Conservation (phyloP, 2,329 filamentous ascomycete genomes). For the Ascochyta lentis region DNA sequence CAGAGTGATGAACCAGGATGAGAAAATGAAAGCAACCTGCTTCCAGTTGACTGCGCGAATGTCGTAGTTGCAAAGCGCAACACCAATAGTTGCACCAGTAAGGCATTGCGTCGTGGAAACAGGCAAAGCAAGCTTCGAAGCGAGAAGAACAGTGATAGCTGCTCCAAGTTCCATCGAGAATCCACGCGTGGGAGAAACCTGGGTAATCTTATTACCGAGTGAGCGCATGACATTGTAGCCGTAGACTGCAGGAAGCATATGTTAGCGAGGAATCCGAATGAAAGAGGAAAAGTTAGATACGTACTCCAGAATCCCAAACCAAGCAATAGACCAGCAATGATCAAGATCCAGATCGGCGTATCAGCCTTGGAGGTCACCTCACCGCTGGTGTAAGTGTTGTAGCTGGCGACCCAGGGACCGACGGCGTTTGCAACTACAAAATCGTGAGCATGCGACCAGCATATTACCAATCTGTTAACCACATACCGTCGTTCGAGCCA, state of each 20-base stretch:
- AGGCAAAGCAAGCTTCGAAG: constrained; percentile 66
- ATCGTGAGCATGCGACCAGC: background rate
- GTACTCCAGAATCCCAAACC: constrained; percentile 62
- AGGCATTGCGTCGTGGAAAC: constrained; percentile 69
- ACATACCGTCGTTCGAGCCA: constrained; percentile 65
- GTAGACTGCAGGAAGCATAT: background rate
- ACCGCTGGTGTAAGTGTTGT: constrained; percentile 64
- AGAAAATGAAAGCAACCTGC: constrained; percentile 51
- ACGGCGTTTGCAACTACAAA: constrained; percentile 59
- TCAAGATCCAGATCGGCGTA: constrained; percentile 67
- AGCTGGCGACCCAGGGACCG: constrained; percentile 66
- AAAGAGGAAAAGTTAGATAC: constrained; percentile 57
- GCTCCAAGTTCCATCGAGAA: constrained; percentile 48
- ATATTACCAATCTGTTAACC: too few relatives aligned
- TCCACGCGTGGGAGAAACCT: constrained; percentile 65
- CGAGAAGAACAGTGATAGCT: constrained; percentile 67
- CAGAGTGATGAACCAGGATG: constrained; percentile 52
- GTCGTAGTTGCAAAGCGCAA: constrained; percentile 39
- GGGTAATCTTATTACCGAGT: constrained; percentile 67
- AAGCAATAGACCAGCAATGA: constrained; percentile 60
- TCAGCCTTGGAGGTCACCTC: constrained; percentile 53
- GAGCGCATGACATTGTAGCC: constrained; percentile 64
- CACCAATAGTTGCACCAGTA: constrained; percentile 33
- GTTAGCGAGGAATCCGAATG: background rate
- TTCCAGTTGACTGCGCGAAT: constrained; percentile 52